Percentiles rank a stretch among this genome's conserved stretches.
phyloP scores from a whole-genome alignment of 1,284 basidiomycete species.

The Wolfiporia cocos region DNA sequence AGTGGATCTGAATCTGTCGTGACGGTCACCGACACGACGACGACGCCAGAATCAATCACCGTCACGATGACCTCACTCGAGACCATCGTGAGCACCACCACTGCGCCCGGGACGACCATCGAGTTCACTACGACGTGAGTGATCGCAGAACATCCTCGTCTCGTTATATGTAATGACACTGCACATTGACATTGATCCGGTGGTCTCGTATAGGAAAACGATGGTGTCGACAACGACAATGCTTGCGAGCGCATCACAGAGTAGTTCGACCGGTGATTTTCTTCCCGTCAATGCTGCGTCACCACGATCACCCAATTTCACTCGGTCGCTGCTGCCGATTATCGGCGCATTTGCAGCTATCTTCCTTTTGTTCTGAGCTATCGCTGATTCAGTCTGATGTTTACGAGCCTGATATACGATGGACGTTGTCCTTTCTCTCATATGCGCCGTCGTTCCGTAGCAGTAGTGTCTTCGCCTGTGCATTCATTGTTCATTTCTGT shows the following conservation, averaged over 20 bases:
- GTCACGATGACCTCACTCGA: slow-evolving; percentile 22
- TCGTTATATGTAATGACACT: too few species aligned
- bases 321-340: too few species aligned
- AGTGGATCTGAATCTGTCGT: not conserved
- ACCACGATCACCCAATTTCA: not conserved
- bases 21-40: slow-evolving; percentile 20
- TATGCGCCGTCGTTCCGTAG: too few species aligned
- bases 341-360: too few species aligned
- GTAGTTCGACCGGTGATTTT: slow-evolving; percentile 18
- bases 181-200: too few species aligned
- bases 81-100: slow-evolving; percentile 22
- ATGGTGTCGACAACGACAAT: slow-evolving; percentile 18
- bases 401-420: too few species aligned
- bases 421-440: too few species aligned
- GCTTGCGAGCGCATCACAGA: slow-evolving; percentile 8
- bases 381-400: too few species aligned
- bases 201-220: slow-evolving; percentile 17
- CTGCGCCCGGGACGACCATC: slow-evolving; percentile 15
- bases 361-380: too few species aligned
- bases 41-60: slow-evolving; percentile 21
- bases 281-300: slow-evolving; percentile 22
- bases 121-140: slow-evolving; percentile 24
- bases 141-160: too few species aligned
- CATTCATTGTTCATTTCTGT: too few species aligned
- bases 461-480: too few species aligned